Evolutionary conservation across 371 early-diverging fungal species (phyloP), one percentile per base, ranked within the genome.

Genomic region (Apophysomyces elegans): DNA sequence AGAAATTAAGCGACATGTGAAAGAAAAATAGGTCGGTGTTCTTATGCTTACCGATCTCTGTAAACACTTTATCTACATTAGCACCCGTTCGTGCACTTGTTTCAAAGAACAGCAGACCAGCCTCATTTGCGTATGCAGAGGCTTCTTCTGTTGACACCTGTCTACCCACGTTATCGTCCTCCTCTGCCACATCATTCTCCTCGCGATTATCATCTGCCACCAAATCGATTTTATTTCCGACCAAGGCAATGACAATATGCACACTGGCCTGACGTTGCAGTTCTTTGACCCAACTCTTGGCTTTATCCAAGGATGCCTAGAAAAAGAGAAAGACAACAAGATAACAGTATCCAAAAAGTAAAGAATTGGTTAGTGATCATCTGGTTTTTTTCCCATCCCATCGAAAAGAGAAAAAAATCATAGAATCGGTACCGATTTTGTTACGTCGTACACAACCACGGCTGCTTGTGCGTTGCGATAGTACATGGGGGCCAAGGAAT

Each of bases 261-360:
- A 94, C 92, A 76, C 93, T 97, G 62, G 97, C 96, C 73, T 96
- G 96, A 69, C 95, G 87, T 84, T 96, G 96, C 58, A 99, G 83
- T 74, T 99, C 99, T 70, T 96, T 93, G 36, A 99, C 96, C 99
- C 99, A 99, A 7, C 92, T 90, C 84, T 98, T 98, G 38, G 99
- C 99, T 83, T 92, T 95, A 59, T 94, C 95, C 64, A 99, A 88
- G 18, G 99, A 96, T 18, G 94, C 90, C 90, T 89, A 79, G 38
- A 56, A 8, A 41, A 6, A 13, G 0, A 67, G 45, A 59, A 18
- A 12, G 47, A 45, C 11, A 61, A 38, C 7, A 61, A 45, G 11
- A 45, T 26, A 43, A 61, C 35, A 26, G 32, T 26, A 61, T 36
- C 37, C 8, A 36, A 46, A 58, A 2, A 43, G 12, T 57, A 36